phyloP scores from a whole-genome alignment of 768 basidiomycete genomes.

The Pulveroboletus sp. region DNA sequence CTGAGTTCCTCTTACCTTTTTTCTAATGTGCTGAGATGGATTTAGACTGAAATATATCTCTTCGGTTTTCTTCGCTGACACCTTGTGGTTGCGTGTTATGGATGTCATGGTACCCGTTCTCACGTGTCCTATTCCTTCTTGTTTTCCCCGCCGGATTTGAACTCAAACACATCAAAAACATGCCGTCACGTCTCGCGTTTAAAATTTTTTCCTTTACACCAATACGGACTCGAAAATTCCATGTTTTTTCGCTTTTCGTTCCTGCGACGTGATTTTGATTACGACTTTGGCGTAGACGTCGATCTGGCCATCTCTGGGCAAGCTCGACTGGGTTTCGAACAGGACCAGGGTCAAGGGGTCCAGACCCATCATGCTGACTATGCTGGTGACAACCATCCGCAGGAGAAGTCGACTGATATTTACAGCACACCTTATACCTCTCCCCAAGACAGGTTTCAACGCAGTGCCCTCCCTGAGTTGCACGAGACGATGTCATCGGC shows the following conservation, averaged over 20 bases:
- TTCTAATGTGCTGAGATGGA: conserved; percentile 38
- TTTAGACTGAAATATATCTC: conserved; percentile 79
- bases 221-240: conserved; percentile 13
- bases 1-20: conserved; percentile 50
- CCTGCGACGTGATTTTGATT: conserved; percentile 8
- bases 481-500: conserved; percentile 4
- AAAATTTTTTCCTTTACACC: conserved; percentile 2
- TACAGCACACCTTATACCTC: conserved; percentile 25
- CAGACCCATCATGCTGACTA: background rate
- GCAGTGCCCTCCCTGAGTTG: conserved; percentile 3
- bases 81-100: conserved; percentile 11
- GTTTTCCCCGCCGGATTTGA: background rate
- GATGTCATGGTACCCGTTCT: conserved; percentile 8
- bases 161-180: conserved; percentile 6
- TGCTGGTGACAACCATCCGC: conserved; percentile 4
- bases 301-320: background rate
- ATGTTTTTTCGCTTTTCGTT: conserved; percentile 5
- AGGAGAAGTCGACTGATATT: conserved; percentile 11
- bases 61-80: conserved; percentile 41
- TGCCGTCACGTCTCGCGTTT: conserved; percentile 1
- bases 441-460: conserved; percentile 12
- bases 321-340: background rate
- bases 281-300: conserved; percentile 6
- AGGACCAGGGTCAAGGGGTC: background rate
- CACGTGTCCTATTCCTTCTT: background rate